Conservation (phyloP, 352 stramenopile genomes). For the Phytophthora pinifolia region DNA sequence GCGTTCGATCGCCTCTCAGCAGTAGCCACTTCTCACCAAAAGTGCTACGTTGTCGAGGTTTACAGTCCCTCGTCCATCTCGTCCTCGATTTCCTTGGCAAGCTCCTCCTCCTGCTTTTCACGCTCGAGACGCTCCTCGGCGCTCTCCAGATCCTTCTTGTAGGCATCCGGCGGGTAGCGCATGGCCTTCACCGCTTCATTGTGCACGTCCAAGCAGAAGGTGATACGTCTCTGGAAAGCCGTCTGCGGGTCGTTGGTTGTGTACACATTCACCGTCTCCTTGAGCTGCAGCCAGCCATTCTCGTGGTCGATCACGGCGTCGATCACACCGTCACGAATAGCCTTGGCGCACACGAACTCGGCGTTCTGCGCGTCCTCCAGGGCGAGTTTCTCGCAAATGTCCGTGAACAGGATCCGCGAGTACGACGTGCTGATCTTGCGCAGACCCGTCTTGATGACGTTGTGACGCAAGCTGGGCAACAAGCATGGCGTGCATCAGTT, state of each 20-base stretch:
- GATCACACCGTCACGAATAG: constrained; percentile 98
- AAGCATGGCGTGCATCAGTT: constrained; percentile 5
- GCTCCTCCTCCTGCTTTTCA: constrained; percentile 93
- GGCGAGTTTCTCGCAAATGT: constrained; percentile 94
- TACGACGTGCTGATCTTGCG: constrained; percentile 97
- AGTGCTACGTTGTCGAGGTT: constrained; percentile 3
- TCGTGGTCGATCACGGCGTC: constrained; percentile 98
- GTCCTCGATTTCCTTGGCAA: constrained; percentile 97
- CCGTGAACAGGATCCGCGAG: constrained; percentile 85
- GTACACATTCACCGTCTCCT: constrained; percentile 87
- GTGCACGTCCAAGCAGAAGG: constrained; percentile 98
- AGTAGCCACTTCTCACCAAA: no score
- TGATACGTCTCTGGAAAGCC: constrained; percentile 97
- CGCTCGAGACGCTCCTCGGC: constrained; percentile 90
- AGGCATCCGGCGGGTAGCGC: constrained; percentile 96
- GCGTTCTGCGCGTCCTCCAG: constrained; percentile 92
- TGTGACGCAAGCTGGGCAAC: constrained; percentile 89
- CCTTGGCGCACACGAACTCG: constrained; percentile 98
- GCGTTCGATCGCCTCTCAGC: neutral
- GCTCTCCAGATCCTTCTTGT: constrained; percentile 97
- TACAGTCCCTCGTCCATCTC: constrained; percentile 94
- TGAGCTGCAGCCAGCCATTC: constrained; percentile 91
- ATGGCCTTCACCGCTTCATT: constrained; percentile 98
- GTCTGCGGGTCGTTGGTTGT: constrained; percentile 94
- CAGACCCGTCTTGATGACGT: constrained; percentile 98